These are phyloP conservation scores for Cronartium ribicola DNA, from an alignment of 1,284 basidiomycete genomes.

Conservation along the genomic window DNA sequence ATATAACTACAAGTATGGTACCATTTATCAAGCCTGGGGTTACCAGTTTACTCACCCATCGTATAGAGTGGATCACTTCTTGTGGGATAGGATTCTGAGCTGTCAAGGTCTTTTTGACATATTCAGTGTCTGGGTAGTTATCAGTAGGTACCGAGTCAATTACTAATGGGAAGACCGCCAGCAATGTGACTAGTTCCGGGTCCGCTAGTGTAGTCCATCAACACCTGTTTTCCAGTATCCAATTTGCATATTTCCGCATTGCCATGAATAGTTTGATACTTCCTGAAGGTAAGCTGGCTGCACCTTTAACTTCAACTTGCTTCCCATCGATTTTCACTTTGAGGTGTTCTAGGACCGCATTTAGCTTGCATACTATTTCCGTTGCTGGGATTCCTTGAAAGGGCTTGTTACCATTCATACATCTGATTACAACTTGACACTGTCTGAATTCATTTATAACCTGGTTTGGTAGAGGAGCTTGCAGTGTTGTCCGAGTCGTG, in stretches of 20 bases:
- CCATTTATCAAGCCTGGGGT: background rate
- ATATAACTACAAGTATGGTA: background rate
- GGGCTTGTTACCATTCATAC: background rate
- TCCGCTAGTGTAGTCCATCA: background rate
- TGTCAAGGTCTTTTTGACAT: background rate
- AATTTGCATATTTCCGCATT: background rate
- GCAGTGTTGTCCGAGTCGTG: background rate
- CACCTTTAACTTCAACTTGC: background rate
- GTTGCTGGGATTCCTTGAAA: background rate
- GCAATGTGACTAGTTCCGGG: background rate
- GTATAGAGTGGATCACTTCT: background rate
- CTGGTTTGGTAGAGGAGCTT: background rate
- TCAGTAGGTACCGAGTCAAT: background rate
- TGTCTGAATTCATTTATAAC: background rate
- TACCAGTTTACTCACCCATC: background rate
- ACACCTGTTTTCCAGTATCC: conserved; percentile 7
- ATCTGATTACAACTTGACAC: background rate
- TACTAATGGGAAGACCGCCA: background rate
- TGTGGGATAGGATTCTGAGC: background rate
- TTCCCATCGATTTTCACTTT: background rate
- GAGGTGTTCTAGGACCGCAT: background rate
- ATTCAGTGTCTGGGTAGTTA: background rate
- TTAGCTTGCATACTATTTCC: background rate
- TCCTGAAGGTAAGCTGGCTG: too few relatives aligned
- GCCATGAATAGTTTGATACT: background rate